Percentiles rank a stretch among this genome's conserved stretches.
These are phyloP conservation scores for Zasmidium cellare DNA, from an alignment of 2,329 filamentous ascomycete species.

Conservation along the genomic window DNA sequence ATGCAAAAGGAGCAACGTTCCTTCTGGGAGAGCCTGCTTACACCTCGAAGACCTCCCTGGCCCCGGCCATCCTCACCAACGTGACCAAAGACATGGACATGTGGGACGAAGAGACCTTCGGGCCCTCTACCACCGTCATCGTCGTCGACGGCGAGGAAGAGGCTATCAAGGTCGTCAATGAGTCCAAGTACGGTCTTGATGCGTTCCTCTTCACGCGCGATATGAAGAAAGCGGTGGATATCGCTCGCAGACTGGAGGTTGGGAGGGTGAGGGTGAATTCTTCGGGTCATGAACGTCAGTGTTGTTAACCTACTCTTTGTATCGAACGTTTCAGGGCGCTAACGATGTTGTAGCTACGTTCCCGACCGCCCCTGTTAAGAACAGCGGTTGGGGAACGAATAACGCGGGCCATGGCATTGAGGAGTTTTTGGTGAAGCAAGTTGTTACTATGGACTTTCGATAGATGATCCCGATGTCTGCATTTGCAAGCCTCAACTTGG, in stretches of 20 bases:
- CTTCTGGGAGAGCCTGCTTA: constrained; percentile 23
- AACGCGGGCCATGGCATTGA: not conserved
- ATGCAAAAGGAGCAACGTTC: constrained; percentile 26
- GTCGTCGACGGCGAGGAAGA: constrained; percentile 27
- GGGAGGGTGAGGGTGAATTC: constrained; percentile 32
- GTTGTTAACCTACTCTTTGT: constrained; percentile 9
- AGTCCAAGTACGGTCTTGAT: constrained; percentile 31
- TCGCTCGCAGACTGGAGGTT: constrained; percentile 24
- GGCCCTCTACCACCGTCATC: constrained; percentile 28
- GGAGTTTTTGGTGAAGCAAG: not conserved
- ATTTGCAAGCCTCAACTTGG: too few relatives aligned
- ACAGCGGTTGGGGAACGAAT: not conserved
- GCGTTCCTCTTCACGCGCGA: constrained; percentile 30
- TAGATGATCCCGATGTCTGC: too few relatives aligned
- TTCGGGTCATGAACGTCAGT: not conserved
- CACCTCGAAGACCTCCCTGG: constrained; percentile 10
- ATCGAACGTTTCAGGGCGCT: too few relatives aligned
- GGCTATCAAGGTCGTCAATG: constrained; percentile 25
- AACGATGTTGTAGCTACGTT: not conserved
- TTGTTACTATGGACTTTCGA: not conserved
- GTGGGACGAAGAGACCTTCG: constrained; percentile 33
- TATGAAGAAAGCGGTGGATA: constrained; percentile 27
- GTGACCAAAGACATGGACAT: constrained; percentile 20
- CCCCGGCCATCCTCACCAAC: constrained; percentile 22
- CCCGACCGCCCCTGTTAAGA: too few relatives aligned